Percentiles rank a stretch among this genome's conserved stretches.
These are phyloP conservation scores for Aspergillus phoenicis DNA, from an alignment of 2,329 filamentous ascomycete species.

Conservation along the genomic window DNA sequence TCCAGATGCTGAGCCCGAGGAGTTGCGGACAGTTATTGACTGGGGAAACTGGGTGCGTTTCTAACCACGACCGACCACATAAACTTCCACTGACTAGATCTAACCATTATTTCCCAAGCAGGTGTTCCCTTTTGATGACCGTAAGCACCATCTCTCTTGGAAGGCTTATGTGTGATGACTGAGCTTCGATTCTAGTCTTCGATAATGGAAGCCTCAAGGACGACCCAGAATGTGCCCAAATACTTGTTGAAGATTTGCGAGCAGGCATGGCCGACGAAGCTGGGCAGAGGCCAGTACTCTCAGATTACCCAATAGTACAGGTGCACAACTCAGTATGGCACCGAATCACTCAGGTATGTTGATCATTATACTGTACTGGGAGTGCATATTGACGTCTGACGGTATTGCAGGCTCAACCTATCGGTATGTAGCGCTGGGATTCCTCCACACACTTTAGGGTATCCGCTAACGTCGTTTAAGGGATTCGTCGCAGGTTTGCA, in stretches of 20 bases:
- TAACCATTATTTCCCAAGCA: not conserved
- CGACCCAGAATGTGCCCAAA: constrained; percentile 25
- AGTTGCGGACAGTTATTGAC: constrained; percentile 29
- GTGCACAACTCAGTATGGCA: constrained; percentile 33
- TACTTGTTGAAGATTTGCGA: constrained; percentile 28
- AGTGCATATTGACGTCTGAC: not conserved
- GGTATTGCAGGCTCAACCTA: constrained; percentile 9
- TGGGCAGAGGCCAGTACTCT: constrained; percentile 6
- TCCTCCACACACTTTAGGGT: not conserved
- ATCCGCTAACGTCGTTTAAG: not conserved
- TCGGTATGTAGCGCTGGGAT: constrained; percentile 5
- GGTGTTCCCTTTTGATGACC: constrained; percentile 23
- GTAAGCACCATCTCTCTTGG: not conserved
- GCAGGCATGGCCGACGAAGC: constrained; percentile 22
- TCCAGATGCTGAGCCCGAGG: constrained; percentile 25
- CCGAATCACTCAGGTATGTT: constrained; percentile 20
- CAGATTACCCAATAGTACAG: constrained; percentile 21
- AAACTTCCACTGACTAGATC: not conserved
- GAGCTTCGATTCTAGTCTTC: constrained; percentile 24
- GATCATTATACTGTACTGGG: not conserved
- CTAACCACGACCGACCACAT: not conserved
- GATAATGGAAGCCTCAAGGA: constrained; percentile 34
- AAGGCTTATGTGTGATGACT: not conserved
- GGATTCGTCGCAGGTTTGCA: constrained; percentile 17
- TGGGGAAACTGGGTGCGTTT: constrained; percentile 32